Percentiles rank a stretch among this genome's conserved stretches.
phyloP scores from a whole-genome alignment of 768 basidiomycete genomes.

The Xerocomellus intermedius region DNA sequence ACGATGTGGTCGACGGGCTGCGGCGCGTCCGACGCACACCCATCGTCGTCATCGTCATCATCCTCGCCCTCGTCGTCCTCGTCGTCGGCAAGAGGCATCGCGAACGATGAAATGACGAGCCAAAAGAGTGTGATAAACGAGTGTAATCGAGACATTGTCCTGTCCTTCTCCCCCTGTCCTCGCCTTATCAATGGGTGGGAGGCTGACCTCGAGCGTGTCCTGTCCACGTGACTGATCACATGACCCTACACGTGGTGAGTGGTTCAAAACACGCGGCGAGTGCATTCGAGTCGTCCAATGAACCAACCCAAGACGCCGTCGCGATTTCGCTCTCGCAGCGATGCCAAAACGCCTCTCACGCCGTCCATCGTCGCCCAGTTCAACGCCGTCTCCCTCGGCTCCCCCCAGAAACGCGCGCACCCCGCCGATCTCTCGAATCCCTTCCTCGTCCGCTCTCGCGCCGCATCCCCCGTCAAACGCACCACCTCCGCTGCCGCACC shows the following conservation, averaged over 20 bases:
- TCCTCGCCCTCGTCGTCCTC: conserved; percentile 13
- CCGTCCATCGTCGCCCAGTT: conserved; percentile 42
- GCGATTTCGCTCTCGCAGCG: conserved; percentile 47
- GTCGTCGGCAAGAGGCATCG: conserved; percentile 10
- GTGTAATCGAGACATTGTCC: conserved; percentile 13
- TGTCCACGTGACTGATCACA: conserved; percentile 15
- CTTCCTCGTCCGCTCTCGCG: conserved; percentile 55
- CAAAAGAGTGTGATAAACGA: conserved; percentile 22
- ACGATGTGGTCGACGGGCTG: not conserved
- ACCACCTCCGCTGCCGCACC: conserved; percentile 48
- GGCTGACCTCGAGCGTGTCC: conserved; percentile 20
- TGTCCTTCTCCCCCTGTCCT: not conserved
- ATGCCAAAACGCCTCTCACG: conserved; percentile 48
- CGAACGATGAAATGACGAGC: not conserved
- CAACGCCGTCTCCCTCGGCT: conserved; percentile 36
- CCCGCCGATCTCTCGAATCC: conserved; percentile 59
- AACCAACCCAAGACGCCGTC: conserved; percentile 45
- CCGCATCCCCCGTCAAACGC: conserved; percentile 66
- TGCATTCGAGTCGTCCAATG: not conserved
- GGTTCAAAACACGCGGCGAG: conserved; percentile 5
- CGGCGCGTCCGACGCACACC: not conserved
- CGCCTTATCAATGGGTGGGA: conserved; percentile 10
- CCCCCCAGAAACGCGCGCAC: conserved; percentile 29
- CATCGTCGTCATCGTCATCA: conserved; percentile 10
- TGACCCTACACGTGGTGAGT: conserved; percentile 15